Conservation (phyloP, 768 basidiomycete species). For the Auricularia heimuer region DNA sequence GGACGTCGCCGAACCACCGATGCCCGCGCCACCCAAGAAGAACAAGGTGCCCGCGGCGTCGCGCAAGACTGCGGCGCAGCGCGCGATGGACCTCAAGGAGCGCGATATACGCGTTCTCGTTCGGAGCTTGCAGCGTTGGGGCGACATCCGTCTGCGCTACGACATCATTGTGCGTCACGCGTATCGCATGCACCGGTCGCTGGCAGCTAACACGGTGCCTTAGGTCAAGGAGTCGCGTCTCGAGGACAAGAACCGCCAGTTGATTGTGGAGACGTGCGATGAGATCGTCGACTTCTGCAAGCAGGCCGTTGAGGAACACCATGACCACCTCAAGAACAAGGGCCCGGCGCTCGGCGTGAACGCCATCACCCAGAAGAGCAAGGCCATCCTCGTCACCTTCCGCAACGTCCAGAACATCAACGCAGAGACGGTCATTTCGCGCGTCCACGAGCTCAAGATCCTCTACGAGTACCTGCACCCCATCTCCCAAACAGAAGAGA, state of each 20-base stretch:
- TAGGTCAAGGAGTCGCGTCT: slow-evolving; percentile 86
- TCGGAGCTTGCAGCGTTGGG: slow-evolving; percentile 93
- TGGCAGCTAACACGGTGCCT: slow-evolving; percentile 1
- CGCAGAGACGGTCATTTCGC: slow-evolving; percentile 90
- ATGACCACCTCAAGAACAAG: slow-evolving; percentile 65
- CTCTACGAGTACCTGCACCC: slow-evolving; percentile 69
- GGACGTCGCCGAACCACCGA: slow-evolving; percentile 69
- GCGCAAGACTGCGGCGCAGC: slow-evolving; percentile 86
- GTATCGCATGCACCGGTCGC: slow-evolving; percentile 1
- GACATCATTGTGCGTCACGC: slow-evolving; percentile 74
- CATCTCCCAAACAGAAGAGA: slow-evolving; percentile 45
- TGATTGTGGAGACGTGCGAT: slow-evolving; percentile 85
- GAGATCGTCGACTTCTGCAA: slow-evolving; percentile 84
- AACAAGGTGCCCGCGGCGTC: slow-evolving; percentile 60
- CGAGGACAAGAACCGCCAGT: slow-evolving; percentile 84
- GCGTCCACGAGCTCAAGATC: slow-evolving; percentile 80
- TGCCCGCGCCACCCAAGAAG: slow-evolving; percentile 60
- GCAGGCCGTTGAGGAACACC: slow-evolving; percentile 75
- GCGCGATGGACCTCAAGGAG: slow-evolving; percentile 94
- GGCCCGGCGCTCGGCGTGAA: slow-evolving; percentile 78
- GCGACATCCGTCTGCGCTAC: slow-evolving; percentile 90
- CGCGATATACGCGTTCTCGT: slow-evolving; percentile 93
- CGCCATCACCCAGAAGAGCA: slow-evolving; percentile 91
- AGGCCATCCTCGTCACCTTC: slow-evolving; percentile 89
- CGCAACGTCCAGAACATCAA: slow-evolving; percentile 89